Evolutionary conservation across 2,329 filamentous ascomycete species (phyloP).

Genomic region (Aureobasidium sp.): DNA sequence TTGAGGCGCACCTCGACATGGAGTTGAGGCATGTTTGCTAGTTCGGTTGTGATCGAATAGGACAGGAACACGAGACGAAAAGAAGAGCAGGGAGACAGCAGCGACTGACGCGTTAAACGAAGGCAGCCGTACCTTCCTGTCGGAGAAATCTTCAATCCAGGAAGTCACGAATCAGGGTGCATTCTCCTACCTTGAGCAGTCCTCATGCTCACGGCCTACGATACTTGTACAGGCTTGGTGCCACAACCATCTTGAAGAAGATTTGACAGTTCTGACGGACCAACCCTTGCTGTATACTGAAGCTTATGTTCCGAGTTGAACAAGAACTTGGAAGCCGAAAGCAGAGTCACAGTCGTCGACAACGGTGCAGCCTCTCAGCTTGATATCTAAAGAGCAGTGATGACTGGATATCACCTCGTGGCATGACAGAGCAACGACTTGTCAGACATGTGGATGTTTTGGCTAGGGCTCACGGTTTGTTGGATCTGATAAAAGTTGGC

Average conservation of each 20-base stretch:
- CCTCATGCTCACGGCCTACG: background rate
- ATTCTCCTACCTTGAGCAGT: background rate
- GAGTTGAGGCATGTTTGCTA: background rate
- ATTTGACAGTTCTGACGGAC: background rate
- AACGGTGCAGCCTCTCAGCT: background rate
- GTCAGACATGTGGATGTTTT: background rate
- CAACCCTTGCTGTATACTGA: too few relatives aligned
- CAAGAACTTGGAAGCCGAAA: background rate
- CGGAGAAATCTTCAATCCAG: background rate
- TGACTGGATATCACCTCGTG: background rate
- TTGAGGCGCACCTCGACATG: slow-evolving; percentile 2
- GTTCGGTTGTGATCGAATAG: background rate
- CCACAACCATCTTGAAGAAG: background rate
- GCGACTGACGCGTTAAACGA: background rate
- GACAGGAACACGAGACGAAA: background rate
- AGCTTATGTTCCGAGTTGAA: background rate
- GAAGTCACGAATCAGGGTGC: background rate
- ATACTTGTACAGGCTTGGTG: background rate
- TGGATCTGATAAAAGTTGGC: background rate
- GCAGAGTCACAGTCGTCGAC: background rate
- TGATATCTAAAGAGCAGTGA: background rate
- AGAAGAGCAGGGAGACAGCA: background rate
- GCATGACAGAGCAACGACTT: background rate
- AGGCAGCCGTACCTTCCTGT: background rate
- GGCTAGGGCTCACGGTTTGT: background rate